A percentile compares a stretch with the other conserved stretches of the same genome.
Conservation (phyloP, 1,139 yeast species). For the Meyerozyma carpophila region DNA sequence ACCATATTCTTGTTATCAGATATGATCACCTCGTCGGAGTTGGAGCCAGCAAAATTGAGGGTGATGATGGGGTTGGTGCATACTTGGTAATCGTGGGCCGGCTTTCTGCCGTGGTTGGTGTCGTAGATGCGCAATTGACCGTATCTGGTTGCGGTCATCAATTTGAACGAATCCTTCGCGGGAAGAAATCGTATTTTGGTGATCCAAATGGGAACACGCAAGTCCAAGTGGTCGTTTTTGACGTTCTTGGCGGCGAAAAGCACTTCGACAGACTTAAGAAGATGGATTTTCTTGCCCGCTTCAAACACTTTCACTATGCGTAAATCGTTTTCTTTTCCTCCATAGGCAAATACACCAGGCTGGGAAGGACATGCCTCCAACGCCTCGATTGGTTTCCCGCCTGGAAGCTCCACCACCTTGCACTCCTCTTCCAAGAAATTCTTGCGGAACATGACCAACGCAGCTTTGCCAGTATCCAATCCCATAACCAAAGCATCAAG, state of each 20-base stretch:
- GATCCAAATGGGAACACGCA: slow-evolving; percentile 66
- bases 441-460: slow-evolving; percentile 31
- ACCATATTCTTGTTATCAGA: slow-evolving; percentile 56
- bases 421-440: slow-evolving; percentile 18
- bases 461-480: slow-evolving; percentile 46
- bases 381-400: slow-evolving; percentile 41
- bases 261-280: slow-evolving; percentile 17
- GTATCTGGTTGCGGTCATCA: slow-evolving; percentile 62
- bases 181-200: slow-evolving; percentile 44
- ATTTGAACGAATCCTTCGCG: slow-evolving; percentile 26
- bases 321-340: slow-evolving; percentile 70
- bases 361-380: slow-evolving; percentile 41
- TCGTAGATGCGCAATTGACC: slow-evolving; percentile 67
- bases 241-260: slow-evolving; percentile 60
- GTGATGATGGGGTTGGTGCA: slow-evolving; percentile 45
- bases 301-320: slow-evolving; percentile 43
- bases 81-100: slow-evolving; percentile 44
- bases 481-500: slow-evolving; percentile 33
- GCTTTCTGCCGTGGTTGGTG: slow-evolving; percentile 55
- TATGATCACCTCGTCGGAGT: slow-evolving; percentile 38
- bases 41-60: slow-evolving; percentile 25
- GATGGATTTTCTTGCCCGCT: slow-evolving; percentile 13
- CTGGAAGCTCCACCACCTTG: slow-evolving; percentile 22
- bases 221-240: slow-evolving; percentile 57
- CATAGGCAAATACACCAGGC: slow-evolving; percentile 54